phyloP scores from a whole-genome alignment of 768 basidiomycete genomes.

The Astraeus odoratus region DNA sequence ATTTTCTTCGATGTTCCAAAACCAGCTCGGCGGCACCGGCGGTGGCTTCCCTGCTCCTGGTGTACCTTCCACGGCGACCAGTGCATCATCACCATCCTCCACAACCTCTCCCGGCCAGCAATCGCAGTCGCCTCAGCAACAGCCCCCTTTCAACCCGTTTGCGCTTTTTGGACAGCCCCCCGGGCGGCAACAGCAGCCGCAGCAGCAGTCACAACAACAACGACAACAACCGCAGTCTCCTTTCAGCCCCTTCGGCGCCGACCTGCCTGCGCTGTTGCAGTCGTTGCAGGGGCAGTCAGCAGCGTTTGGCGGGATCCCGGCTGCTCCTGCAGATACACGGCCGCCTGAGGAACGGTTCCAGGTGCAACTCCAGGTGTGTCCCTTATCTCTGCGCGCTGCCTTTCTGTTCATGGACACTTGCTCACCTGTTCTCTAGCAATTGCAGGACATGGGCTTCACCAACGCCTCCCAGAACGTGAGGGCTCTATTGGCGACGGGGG shows the following conservation, averaged over 20 bases:
- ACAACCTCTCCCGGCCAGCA: conserved; percentile 5
- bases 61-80: conserved; percentile 32
- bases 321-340: conserved; percentile 55
- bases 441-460: conserved; percentile 92
- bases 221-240: not conserved
- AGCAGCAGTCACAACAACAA: not conserved
- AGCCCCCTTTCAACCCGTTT: conserved; percentile 6
- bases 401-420: not conserved
- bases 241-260: not conserved
- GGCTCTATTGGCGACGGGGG: conserved; percentile 86
- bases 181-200: conserved; percentile 14
- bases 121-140: conserved; percentile 1
- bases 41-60: conserved; percentile 58
- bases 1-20: conserved; percentile 49
- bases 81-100: conserved; percentile 21
- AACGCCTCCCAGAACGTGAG: conserved; percentile 88
- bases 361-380: conserved; percentile 64
- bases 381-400: not conserved
- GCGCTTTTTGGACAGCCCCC: too few relatives aligned
- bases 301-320: conserved; percentile 16
- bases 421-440: conserved; percentile 48
- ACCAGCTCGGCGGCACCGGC: conserved; percentile 17
- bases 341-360: conserved; percentile 92
- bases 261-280: conserved; percentile 17
- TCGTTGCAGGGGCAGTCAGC: conserved; percentile 26